These are phyloP conservation scores for Vigna unguiculata DNA, from an alignment of 306 rosid species.

Conservation along the genomic window DNA sequence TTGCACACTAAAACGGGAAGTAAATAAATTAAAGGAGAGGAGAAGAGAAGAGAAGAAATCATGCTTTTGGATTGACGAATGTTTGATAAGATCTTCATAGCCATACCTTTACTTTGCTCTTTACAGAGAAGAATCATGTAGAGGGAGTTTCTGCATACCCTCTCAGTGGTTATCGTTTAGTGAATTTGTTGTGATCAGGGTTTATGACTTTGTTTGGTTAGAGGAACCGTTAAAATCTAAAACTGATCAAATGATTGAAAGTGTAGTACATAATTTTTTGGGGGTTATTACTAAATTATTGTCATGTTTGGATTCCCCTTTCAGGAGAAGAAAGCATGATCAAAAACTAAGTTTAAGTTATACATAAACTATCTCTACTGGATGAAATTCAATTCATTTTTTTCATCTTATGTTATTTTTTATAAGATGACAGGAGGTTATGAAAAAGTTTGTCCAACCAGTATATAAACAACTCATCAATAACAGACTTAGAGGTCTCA, in stretches of 20 bases:
- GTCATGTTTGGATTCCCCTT: background rate
- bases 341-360: too few species aligned
- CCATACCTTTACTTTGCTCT: background rate
- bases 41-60: background rate
- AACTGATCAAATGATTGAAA: constrained; percentile 11
- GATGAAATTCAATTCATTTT: background rate
- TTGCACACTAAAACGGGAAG: background rate
- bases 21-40: background rate
- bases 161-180: background rate
- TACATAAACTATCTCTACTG: background rate
- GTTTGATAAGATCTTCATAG: background rate
- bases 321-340: background rate
- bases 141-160: constrained; percentile 1
- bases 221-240: constrained; percentile 6
- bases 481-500: background rate
- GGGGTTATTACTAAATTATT: background rate
- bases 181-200: background rate
- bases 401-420: too few species aligned
- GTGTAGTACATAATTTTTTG: background rate
- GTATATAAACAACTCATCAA: background rate
- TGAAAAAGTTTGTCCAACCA: background rate
- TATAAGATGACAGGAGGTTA: background rate
- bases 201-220: background rate
- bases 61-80: background rate
- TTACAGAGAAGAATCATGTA: background rate